Conservation (phyloP, 768 basidiomycete species). For the Leccinum subgranulosum region DNA sequence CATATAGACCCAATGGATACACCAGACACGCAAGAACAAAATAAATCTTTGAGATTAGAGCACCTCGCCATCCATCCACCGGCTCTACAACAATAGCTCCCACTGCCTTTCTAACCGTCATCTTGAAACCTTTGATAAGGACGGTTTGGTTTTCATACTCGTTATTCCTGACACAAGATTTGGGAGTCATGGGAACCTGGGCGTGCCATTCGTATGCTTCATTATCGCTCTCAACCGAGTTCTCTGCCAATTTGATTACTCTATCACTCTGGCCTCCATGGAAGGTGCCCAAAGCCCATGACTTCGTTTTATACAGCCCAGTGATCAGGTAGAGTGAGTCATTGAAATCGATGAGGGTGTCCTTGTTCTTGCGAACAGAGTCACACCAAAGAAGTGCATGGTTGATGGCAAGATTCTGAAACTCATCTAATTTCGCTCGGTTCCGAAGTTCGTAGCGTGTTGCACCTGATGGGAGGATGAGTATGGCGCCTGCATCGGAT, state of each 20-base stretch:
- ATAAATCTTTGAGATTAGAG: neutral
- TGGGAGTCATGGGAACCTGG: neutral
- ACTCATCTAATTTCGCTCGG: neutral
- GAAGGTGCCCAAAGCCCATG: conserved; percentile 3
- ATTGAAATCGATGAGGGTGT: too few species aligned
- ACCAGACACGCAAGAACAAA: neutral
- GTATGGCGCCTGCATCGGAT: neutral
- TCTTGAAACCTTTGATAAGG: conserved; percentile 9
- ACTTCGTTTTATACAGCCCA: neutral
- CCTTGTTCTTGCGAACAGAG: neutral
- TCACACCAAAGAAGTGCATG: neutral
- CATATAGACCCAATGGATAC: too few species aligned
- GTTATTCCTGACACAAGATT: neutral
- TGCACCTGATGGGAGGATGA: conserved; percentile 7
- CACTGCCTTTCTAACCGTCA: neutral
- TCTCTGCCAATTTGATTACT: neutral
- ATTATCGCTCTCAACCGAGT: neutral
- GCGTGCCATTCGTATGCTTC: neutral
- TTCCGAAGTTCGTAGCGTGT: neutral
- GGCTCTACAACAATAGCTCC: neutral
- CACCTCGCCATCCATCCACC: neutral
- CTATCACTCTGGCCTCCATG: neutral
- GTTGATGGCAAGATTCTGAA: neutral
- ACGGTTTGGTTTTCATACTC: conserved; percentile 8
- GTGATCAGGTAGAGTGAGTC: conserved; percentile 8